Evolutionary conservation across 495 filamentous ascomycete genomes (phyloP), one percentile per base, ranked within the genome.

Genomic region (Aspergillus cavernicola): DNA sequence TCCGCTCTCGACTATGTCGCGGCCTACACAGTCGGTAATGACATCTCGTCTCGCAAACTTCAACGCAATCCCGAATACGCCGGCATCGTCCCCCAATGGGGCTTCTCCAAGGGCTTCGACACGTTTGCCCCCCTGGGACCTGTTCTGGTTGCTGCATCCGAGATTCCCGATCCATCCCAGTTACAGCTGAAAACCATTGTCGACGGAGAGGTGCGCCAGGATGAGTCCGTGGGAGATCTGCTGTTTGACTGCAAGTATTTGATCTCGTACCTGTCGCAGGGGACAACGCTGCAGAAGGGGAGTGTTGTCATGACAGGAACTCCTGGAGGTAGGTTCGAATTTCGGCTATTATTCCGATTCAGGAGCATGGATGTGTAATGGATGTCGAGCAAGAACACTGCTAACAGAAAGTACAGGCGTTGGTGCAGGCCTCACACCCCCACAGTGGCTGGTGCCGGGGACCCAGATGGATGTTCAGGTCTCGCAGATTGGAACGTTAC

Each of bases 251-350:
- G 88, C 22, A 77, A 70, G 36, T 72, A 83, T 66, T 84, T 82
- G 2, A 81, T 89, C 55, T 65, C 78, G 0, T 85, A 87, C 59
- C 62, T 90, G 35, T 83, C 79, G 56, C 82, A 80, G 59, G 86
- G 86, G 33, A 87, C 84, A 15, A 88, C 86, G 12, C 58, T 89
- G 42, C 57, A 85, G 43, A 84, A 83, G 12, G 87, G 87, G 1
- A 85, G 86, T 64, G 38, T 89, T 32, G 86, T 90, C 46, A 87
- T 88, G 58, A 88, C 86, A 18, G 86, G 86, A 49, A 90, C 86
- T 61, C 68, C 68, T 39, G 53, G 43, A 7, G 58, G 58, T 50
- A 29, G 44, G 50, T 41, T 9, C 24, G 4, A 9, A 4, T 28
- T 28, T 28, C 24, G 24, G 24, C 4, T 28, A 28, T 28, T n/a